phyloP scores from a whole-genome alignment of 768 basidiomycete genomes.

The Boletus pseudo-olivaceus region DNA sequence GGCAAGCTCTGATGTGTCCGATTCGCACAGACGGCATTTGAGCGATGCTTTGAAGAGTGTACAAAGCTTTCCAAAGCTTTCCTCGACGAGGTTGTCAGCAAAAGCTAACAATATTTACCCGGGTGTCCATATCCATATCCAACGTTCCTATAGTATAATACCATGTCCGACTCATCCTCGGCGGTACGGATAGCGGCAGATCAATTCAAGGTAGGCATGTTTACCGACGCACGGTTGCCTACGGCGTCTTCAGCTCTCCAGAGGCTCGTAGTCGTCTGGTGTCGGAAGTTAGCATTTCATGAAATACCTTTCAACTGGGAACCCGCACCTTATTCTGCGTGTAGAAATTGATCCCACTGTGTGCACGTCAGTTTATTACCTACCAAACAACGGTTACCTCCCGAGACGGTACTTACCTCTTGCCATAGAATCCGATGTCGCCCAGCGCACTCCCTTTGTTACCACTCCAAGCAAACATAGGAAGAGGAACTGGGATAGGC shows the following conservation, averaged over 20 bases:
- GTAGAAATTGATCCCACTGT: slow-evolving; percentile 89
- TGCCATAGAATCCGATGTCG: slow-evolving; percentile 89
- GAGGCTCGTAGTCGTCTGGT: slow-evolving; percentile 84
- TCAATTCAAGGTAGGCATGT: slow-evolving; percentile 75
- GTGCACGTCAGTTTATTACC: not conserved
- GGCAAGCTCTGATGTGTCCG: slow-evolving; percentile 2
- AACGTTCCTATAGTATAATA: not conserved
- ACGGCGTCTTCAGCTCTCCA: slow-evolving; percentile 89
- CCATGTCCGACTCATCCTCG: not conserved
- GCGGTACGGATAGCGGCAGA: not conserved
- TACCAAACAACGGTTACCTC: not conserved
- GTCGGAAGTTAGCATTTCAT: slow-evolving; percentile 4
- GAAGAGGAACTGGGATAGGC: slow-evolving; percentile 86
- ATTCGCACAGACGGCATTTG: slow-evolving; percentile 62
- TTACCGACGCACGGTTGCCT: slow-evolving; percentile 73
- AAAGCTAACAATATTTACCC: slow-evolving; percentile 14
- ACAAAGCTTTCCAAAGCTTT: slow-evolving; percentile 72
- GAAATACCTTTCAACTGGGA: not conserved
- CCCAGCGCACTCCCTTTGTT: slow-evolving; percentile 87
- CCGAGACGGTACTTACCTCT: slow-evolving; percentile 45
- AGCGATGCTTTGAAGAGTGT: slow-evolving; percentile 76
- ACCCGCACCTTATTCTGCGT: slow-evolving; percentile 81
- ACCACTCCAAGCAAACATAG: slow-evolving; percentile 97
- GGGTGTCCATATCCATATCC: not conserved
- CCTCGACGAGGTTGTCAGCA: slow-evolving; percentile 56